These are phyloP conservation scores for Thermochaetoides dissita DNA, from an alignment of 2,329 filamentous ascomycete genomes.

Conservation along the genomic window DNA sequence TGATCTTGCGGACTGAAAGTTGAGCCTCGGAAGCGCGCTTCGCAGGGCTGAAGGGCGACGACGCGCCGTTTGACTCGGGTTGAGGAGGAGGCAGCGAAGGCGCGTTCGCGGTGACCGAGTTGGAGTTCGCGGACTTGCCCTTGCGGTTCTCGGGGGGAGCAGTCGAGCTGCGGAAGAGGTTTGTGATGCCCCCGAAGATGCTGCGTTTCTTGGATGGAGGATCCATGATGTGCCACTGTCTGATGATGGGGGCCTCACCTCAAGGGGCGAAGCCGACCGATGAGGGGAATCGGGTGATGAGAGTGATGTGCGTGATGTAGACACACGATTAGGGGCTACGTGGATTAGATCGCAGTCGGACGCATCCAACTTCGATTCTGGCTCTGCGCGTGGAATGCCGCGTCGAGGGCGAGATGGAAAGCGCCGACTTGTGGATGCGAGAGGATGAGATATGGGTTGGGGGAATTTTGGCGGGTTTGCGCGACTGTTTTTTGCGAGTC, in stretches of 20 bases:
- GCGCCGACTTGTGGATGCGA: constrained; percentile 3
- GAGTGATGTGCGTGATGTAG: neutral
- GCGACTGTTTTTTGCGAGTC: constrained; percentile 5
- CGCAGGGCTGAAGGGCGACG: constrained; percentile 20
- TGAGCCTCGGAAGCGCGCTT: constrained; percentile 21
- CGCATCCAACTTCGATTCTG: constrained; percentile 1
- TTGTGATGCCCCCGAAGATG: constrained; percentile 13
- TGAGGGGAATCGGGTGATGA: neutral
- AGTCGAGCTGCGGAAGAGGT: constrained; percentile 12
- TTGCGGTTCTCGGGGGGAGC: constrained; percentile 7
- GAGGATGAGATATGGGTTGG: neutral
- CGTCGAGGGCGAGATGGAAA: constrained; percentile 5
- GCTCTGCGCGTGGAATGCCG: constrained; percentile 6
- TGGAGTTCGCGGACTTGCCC: neutral
- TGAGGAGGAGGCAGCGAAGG: constrained; percentile 7
- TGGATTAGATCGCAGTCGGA: constrained; percentile 3
- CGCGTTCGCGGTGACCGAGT: constrained; percentile 2
- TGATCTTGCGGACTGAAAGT: constrained; percentile 22
- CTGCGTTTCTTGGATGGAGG: constrained; percentile 14
- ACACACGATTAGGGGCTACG: neutral
- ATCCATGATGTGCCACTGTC: constrained; percentile 13
- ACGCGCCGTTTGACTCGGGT: constrained; percentile 14
- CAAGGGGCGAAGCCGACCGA: too few relatives aligned
- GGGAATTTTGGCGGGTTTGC: constrained; percentile 4
- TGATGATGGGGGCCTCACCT: too few relatives aligned